Conservation (phyloP, 2,329 filamentous ascomycete genomes). For the Lachnellula hyalina region DNA sequence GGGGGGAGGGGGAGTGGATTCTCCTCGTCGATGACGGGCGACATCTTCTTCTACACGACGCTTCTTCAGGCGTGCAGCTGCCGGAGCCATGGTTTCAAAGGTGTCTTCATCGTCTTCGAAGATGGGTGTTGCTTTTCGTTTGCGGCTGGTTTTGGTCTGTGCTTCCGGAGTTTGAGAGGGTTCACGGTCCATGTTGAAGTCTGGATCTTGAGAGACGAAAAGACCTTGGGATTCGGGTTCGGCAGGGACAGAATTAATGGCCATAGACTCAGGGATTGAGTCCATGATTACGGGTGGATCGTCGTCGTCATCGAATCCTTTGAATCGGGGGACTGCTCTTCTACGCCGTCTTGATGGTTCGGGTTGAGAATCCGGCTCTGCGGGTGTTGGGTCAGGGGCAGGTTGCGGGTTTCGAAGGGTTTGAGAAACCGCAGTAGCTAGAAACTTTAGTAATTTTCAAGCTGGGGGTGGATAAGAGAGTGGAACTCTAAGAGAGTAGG, state of each 20-base stretch:
- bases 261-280: conserved; percentile 34
- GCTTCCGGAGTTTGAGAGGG: conserved; percentile 13
- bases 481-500: too few species aligned
- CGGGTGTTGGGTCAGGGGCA: conserved; percentile 1
- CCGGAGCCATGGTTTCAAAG: conserved; percentile 70
- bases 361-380: conserved; percentile 12
- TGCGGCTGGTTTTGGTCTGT: conserved; percentile 27
- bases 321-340: conserved; percentile 56
- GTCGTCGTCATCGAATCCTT: conserved; percentile 64
- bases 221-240: conserved; percentile 37
- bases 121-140: conserved; percentile 41
- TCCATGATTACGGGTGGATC: conserved; percentile 7
- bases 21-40: conserved; percentile 37
- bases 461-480: too few species aligned
- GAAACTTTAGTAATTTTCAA: background rate
- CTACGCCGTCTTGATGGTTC: conserved; percentile 27
- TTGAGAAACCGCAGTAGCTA: conserved; percentile 14
- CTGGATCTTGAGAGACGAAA: conserved; percentile 50
- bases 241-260: conserved; percentile 14
- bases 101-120: conserved; percentile 40
- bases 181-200: conserved; percentile 14
- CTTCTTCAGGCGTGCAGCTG: conserved; percentile 72
- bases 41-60: conserved; percentile 59
- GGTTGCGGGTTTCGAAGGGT: conserved; percentile 9
- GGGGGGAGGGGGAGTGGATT: conserved; percentile 21